Conservation (phyloP, 257 asterid species). For the Thymus quinquecostatus region DNA sequence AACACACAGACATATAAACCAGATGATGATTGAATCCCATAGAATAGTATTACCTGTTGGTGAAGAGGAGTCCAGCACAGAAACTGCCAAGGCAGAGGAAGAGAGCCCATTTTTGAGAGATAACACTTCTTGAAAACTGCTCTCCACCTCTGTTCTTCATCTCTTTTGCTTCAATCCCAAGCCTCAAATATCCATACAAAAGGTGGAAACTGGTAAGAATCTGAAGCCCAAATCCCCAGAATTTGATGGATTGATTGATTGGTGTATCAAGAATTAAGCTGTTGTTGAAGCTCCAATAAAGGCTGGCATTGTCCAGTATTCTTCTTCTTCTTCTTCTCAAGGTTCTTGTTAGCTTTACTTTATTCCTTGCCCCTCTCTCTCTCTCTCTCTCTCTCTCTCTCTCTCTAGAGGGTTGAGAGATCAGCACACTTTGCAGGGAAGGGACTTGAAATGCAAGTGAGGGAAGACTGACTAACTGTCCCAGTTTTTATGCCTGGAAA, state of each 20-base stretch:
- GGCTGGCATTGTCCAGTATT: slow-evolving; percentile 39
- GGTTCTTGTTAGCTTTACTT: slow-evolving; percentile 48
- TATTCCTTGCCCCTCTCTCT: slow-evolving; percentile 45
- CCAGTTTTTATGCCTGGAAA: slow-evolving; percentile 31
- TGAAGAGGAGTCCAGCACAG: slow-evolving; percentile 77
- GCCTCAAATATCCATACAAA: slow-evolving; percentile 34
- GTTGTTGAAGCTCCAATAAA: slow-evolving; percentile 26
- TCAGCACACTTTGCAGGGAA: slow-evolving; percentile 82
- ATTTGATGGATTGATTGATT: slow-evolving; percentile 27
- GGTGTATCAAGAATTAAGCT: slow-evolving; percentile 33
- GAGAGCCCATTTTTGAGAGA: slow-evolving; percentile 70
- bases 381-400: slow-evolving; percentile 29
- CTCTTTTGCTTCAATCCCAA: neutral
- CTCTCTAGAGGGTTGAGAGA: slow-evolving; percentile 31
- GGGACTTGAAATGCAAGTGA: slow-evolving; percentile 79
- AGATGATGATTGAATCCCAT: neutral
- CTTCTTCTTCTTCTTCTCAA: slow-evolving; percentile 12
- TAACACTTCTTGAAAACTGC: slow-evolving; percentile 54
- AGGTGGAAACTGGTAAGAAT: slow-evolving; percentile 18
- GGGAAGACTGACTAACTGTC: slow-evolving; percentile 63
- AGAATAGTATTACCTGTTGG: slow-evolving; percentile 60
- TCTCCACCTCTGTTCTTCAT: slow-evolving; percentile 72
- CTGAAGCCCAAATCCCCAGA: slow-evolving; percentile 30
- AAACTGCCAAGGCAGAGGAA: slow-evolving; percentile 80
- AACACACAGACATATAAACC: neutral